Conservation (phyloP, 1,139 yeast genomes). For the Scheffersomyces cryptocercus region DNA sequence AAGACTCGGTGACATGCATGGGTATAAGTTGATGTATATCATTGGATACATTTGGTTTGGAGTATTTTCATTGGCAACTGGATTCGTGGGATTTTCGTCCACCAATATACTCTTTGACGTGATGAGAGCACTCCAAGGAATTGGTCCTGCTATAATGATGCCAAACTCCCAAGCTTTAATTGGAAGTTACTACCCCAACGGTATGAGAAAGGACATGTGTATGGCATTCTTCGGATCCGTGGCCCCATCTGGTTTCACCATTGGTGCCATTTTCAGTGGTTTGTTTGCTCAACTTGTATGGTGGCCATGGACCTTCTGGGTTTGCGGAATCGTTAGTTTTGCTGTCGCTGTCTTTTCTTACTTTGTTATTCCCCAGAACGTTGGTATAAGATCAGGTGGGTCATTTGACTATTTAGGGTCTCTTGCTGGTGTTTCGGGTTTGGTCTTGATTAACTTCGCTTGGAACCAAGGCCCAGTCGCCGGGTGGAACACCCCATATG, state of each 20-base stretch:
- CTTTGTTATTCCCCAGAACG: slow-evolving; percentile 45
- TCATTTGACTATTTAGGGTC: slow-evolving; percentile 52
- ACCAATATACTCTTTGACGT: slow-evolving; percentile 48
- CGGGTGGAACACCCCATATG: slow-evolving; percentile 55
- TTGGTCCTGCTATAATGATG: slow-evolving; percentile 57
- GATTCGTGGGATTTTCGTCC: slow-evolving; percentile 46
- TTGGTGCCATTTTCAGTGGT: slow-evolving; percentile 52
- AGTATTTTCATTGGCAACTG: slow-evolving; percentile 52
- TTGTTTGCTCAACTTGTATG: slow-evolving; percentile 41
- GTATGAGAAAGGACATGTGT: slow-evolving; percentile 38
- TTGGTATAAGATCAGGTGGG: slow-evolving; percentile 20
- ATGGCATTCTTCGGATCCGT: slow-evolving; percentile 57
- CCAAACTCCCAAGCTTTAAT: slow-evolving; percentile 60
- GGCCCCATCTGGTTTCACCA: slow-evolving; percentile 58
- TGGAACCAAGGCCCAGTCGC: slow-evolving; percentile 65
- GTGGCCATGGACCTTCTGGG: slow-evolving; percentile 65
- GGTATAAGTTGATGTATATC: slow-evolving; percentile 51
- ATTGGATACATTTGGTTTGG: slow-evolving; percentile 51
- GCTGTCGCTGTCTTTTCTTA: slow-evolving; percentile 28
- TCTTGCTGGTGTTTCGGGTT: slow-evolving; percentile 46
- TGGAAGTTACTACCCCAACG: slow-evolving; percentile 51
- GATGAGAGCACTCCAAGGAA: slow-evolving; percentile 60
- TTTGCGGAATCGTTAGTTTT: slow-evolving; percentile 39
- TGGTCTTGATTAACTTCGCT: slow-evolving; percentile 53
- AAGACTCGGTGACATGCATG: slow-evolving; percentile 63